Conservation (phyloP, 2,329 filamentous ascomycete species). For the Nakataea oryzae region DNA sequence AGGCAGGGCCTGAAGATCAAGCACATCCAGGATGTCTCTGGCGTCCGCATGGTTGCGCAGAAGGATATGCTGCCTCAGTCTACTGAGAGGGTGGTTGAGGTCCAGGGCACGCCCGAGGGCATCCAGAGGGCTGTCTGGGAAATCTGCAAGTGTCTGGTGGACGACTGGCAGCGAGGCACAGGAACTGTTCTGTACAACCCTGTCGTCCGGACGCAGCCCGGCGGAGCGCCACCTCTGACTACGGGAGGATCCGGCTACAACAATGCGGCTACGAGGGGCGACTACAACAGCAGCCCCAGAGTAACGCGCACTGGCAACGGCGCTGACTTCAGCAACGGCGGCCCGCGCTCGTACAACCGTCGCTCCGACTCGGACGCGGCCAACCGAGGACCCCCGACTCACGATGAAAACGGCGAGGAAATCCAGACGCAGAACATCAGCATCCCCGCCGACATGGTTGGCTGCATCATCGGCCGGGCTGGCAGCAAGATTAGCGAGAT, state of each 20-base stretch:
- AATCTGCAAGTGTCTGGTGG: slow-evolving; percentile 95
- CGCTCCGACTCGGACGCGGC: slow-evolving; percentile 77
- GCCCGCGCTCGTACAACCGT: slow-evolving; percentile 58
- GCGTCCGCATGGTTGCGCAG: slow-evolving; percentile 97
- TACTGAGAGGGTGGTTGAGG: slow-evolving; percentile 93
- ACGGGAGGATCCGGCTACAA: slow-evolving; percentile 11
- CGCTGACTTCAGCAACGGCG: slow-evolving; percentile 87
- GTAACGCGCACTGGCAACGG: slow-evolving; percentile 95
- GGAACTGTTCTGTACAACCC: slow-evolving; percentile 98
- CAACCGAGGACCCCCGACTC: slow-evolving; percentile 70
- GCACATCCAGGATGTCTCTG: slow-evolving; percentile 94
- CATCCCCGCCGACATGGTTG: slow-evolving; percentile 99
- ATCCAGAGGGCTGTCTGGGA: slow-evolving; percentile 97
- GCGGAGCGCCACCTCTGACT: slow-evolving; percentile 29
- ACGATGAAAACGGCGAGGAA: slow-evolving; percentile 94
- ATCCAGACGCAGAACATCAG: slow-evolving; percentile 99
- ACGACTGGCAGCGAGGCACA: slow-evolving; percentile 95
- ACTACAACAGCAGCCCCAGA: slow-evolving; percentile 45
- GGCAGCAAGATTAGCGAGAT: slow-evolving; percentile 99
- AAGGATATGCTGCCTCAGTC: slow-evolving; percentile 99
- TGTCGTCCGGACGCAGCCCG: slow-evolving; percentile 72
- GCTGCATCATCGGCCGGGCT: slow-evolving; percentile 92
- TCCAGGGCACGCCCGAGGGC: slow-evolving; percentile 87
- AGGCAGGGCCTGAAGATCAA: slow-evolving; percentile 97
- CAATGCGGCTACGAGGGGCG: slow-evolving; percentile 36